Evolutionary conservation across 805 yeast species (phyloP), one percentile per base, ranked within the genome.

Genomic region (Blastobotrys mokoenaii): DNA sequence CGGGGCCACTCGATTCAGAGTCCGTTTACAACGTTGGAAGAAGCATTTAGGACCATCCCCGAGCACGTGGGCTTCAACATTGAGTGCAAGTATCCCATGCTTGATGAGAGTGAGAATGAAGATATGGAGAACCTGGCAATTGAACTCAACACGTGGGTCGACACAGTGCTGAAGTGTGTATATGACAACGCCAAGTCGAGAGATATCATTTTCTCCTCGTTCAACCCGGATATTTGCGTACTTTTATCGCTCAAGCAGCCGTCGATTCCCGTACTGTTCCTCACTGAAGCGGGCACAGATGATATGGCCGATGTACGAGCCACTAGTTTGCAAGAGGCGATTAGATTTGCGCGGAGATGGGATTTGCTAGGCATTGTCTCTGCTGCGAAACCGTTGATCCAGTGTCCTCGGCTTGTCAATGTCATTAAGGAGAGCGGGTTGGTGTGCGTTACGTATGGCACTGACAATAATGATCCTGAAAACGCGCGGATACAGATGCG

Each of bases 1-100:
- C 74, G 97, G 46, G 97, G 97, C 0, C 71, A 80, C 38, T 81
- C 93, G 1, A 85, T 90, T 60, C 96, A 96, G 6, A 85, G 96
- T 0, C 82, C 86, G 29, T 90, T 90, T 63, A 95, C 90, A 7
- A 88, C 97, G 0, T 71, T 90, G 52, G 82, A 77, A 55, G 96
- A 89, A 53, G 73, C 89, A 40, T 87, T 90, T 67, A 74, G 74
- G 57, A 84, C 84, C 52, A 66, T 90, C 20, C 97, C 97, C 1
- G 70, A 72, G 46, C 76, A 73, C 47, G 94, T 89, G 12, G 97
- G 97, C 0, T 89, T 93, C 68, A 90, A 90, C 59, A 86, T 90
- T 49, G 97, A 90, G 63, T 80, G 93, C 65, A 88, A 90, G 61
- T 90, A 88, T 60, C 97, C 97, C 1, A 84, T 90, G 93, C 72